These are phyloP conservation scores for Phytophthora uliginosa DNA, from an alignment of 352 stramenopile species.

Conservation along the genomic window DNA sequence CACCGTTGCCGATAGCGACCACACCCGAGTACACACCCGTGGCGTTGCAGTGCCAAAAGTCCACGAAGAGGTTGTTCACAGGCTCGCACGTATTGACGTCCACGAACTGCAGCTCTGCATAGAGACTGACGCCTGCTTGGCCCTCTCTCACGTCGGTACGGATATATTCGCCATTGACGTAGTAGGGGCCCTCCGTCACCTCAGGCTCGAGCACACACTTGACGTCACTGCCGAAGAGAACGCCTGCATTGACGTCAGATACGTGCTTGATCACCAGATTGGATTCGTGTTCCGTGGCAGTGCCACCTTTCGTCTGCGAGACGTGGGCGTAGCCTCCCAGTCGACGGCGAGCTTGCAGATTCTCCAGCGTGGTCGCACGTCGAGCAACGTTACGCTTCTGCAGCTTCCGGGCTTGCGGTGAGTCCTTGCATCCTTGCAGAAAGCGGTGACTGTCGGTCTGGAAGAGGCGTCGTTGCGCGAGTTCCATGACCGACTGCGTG, in stretches of 20 bases:
- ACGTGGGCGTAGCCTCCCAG: constrained; percentile 20
- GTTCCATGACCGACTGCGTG: constrained; percentile 19
- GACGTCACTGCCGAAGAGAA: constrained; percentile 26
- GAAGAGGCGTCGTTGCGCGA: constrained; percentile 27
- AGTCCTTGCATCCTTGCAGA: constrained; percentile 29
- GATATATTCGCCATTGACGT: constrained; percentile 35
- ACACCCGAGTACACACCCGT: constrained; percentile 39
- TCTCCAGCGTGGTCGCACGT: constrained; percentile 11
- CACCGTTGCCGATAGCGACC: constrained; percentile 32
- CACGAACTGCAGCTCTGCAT: constrained; percentile 35
- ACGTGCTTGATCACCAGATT: constrained; percentile 20
- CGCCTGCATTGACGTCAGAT: constrained; percentile 12
- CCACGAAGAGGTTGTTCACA: constrained; percentile 30
- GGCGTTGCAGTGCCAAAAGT: constrained; percentile 43
- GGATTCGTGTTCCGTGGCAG: constrained; percentile 28
- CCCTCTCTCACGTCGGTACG: constrained; percentile 25
- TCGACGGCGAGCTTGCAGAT: constrained; percentile 24
- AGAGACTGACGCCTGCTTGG: constrained; percentile 31
- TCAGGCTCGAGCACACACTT: constrained; percentile 36
- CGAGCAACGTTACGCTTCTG: constrained; percentile 19
- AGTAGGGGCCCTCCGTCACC: constrained; percentile 36
- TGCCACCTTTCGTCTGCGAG: constrained; percentile 13
- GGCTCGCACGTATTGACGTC: constrained; percentile 39
- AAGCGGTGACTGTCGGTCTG: constrained; percentile 24
- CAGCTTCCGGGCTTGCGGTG: constrained; percentile 22